phyloP scores from a whole-genome alignment of 1,284 basidiomycete genomes.

The Ceratobasidium papillatum region DNA sequence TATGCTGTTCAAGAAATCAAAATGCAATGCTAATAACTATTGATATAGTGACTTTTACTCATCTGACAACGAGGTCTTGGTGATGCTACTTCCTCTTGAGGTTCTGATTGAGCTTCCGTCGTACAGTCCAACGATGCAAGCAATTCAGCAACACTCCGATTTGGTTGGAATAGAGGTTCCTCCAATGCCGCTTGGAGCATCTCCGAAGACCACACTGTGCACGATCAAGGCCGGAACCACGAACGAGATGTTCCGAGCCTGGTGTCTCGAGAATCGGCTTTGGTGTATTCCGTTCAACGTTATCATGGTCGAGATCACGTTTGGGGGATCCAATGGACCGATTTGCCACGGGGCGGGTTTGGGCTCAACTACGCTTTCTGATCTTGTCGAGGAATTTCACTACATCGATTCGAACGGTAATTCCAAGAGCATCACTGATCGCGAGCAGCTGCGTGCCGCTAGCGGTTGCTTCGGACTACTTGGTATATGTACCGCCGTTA shows the following conservation, averaged over 20 bases:
- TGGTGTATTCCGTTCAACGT: constrained; percentile 43
- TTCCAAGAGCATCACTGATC: constrained; percentile 38
- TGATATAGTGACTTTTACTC: constrained; percentile 29
- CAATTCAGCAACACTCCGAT: constrained; percentile 32
- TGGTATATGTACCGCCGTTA: constrained; percentile 43
- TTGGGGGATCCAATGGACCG: constrained; percentile 40
- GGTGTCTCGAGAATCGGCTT: constrained; percentile 33
- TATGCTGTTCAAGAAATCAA: neutral
- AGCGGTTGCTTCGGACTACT: constrained; percentile 45
- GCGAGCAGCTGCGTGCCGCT: constrained; percentile 42
- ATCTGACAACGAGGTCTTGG: constrained; percentile 27
- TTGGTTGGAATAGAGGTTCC: constrained; percentile 35
- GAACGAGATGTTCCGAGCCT: constrained; percentile 44
- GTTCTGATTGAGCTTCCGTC: constrained; percentile 26
- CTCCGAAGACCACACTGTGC: constrained; percentile 6
- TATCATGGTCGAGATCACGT: constrained; percentile 42
- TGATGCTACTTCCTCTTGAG: constrained; percentile 41
- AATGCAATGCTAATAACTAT: neutral
- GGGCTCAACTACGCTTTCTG: constrained; percentile 41
- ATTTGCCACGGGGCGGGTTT: constrained; percentile 44
- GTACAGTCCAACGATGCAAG: constrained; percentile 13
- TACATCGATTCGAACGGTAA: constrained; percentile 43
- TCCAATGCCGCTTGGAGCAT: neutral
- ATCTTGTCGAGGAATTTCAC: constrained; percentile 43
- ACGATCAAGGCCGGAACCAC: constrained; percentile 43